phyloP scores from a whole-genome alignment of 805 yeast species.

The Wickerhamomyces sydowiorum region DNA sequence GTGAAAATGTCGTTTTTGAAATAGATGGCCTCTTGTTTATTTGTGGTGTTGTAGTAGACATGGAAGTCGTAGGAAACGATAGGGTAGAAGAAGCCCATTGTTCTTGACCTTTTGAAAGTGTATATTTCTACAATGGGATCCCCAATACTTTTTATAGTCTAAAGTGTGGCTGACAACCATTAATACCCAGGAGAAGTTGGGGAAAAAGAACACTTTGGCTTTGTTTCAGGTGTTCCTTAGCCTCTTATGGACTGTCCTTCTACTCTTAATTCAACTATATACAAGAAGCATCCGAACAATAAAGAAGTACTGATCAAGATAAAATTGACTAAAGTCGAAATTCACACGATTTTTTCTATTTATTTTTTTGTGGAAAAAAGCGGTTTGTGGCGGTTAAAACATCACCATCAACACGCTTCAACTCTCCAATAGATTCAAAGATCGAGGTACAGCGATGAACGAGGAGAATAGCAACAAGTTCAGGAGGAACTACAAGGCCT shows the following conservation, averaged over 20 bases:
- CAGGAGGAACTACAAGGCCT: slow-evolving; percentile 73
- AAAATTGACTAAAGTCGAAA: not conserved
- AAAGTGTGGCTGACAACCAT: too few species aligned
- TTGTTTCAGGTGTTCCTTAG: too few species aligned
- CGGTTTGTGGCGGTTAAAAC: not conserved
- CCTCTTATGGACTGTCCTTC: too few species aligned
- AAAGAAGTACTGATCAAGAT: not conserved
- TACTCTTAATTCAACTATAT: not conserved
- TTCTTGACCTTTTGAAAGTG: not conserved
- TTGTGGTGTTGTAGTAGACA: slow-evolving; percentile 39
- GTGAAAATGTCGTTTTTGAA: slow-evolving; percentile 34
- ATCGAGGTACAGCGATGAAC: not conserved
- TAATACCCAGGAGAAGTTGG: too few species aligned
- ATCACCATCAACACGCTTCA: not conserved
- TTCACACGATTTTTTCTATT: too few species aligned
- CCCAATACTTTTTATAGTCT: too few species aligned
- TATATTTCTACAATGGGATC: too few species aligned
- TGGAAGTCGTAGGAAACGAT: slow-evolving; percentile 43
- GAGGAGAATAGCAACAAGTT: slow-evolving; percentile 26
- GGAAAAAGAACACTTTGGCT: too few species aligned
- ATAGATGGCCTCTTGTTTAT: slow-evolving; percentile 26
- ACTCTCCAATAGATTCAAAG: not conserved
- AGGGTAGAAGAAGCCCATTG: slow-evolving; percentile 6
- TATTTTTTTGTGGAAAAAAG: not conserved
- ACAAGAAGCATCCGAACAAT: not conserved